Evolutionary conservation across 2,329 filamentous ascomycete genomes (phyloP), one percentile per base, ranked within the genome.

Genomic region (Aureobasidium sp.): DNA sequence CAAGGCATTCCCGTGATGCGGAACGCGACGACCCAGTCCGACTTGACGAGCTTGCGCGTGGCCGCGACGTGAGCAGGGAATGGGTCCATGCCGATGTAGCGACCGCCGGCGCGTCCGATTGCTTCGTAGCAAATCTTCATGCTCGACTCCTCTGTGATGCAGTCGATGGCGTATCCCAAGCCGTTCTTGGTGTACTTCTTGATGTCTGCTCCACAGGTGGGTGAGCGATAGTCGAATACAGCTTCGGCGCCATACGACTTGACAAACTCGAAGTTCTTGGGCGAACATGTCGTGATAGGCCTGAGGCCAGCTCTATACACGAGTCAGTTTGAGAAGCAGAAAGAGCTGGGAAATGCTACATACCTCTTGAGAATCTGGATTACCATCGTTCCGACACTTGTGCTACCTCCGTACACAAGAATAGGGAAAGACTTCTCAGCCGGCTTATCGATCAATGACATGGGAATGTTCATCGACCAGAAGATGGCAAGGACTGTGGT

Each of bases 391-490:
- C 79, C 80, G 0, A 71, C 75, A 0, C 77, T 70, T 1, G 78
- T 79, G 37, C 70, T 71, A 1, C 79, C 81, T 1, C 79, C 80
- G 49, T 74, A 75, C 3, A 82, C 75, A 1, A 82, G 68, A 0
- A 82, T 70, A 45, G 64, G 62, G 22, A 63, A 55, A n/a, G 56
- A 51, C 36, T 65, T 65, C 27, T 67, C 39, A 11, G 27, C 44
- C 14, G 51, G 51, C 36, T 41, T 42, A 15, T 41, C 37, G 12
- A 42, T 42, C 15, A 55, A 42, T 11, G 51, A 55, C 37, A 42
- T 42, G 15, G 51, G 37, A 29, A 55, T 55, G 22, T 55, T 29
- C 51, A 55, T 41, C 3, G 51, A 55, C 51, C 51, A 55, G 37
- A 55, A 56, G n/a, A 44, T 22, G 17, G 52, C 52, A 11, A 56